Evolutionary conservation across 139 green algal genomes (phyloP).

Genomic region (Mesostigma viride): DNA sequence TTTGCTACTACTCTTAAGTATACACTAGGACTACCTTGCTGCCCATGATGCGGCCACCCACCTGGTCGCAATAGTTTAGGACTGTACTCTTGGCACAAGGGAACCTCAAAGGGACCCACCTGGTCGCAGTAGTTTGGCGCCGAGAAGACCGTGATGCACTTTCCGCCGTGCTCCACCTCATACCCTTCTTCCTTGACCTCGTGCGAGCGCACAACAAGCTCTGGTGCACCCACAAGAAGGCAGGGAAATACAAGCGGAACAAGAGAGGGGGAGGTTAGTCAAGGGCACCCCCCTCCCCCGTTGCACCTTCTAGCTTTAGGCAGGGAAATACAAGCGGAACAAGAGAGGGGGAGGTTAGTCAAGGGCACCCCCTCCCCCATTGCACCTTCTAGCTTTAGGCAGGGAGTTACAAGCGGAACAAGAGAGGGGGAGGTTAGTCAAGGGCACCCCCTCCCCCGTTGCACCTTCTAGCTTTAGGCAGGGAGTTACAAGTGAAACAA

Average conservation of each 20-base stretch:
- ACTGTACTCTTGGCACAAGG: background rate
- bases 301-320: too few relatives aligned
- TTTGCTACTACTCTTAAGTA: too few relatives aligned
- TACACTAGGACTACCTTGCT: too few relatives aligned
- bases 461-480: too few relatives aligned
- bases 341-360: background rate
- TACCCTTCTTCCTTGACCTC: conserved; percentile 90
- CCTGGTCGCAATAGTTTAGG: background rate
- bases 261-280: background rate
- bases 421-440: background rate
- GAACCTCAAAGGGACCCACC: too few relatives aligned
- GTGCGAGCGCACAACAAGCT: conserved; percentile 33
- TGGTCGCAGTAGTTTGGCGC: conserved; percentile 91
- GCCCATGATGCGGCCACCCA: background rate
- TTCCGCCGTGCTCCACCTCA: conserved; percentile 80
- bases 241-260: background rate
- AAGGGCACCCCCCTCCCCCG: too few relatives aligned
- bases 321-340: background rate
- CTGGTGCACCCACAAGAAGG: too few relatives aligned
- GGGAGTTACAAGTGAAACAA: too few relatives aligned
- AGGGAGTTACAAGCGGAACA: too few relatives aligned
- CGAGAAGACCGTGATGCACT: conserved; percentile 85
- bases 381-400: too few relatives aligned
- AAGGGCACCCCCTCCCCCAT: too few relatives aligned
- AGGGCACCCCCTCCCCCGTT: too few relatives aligned